phyloP scores from a whole-genome alignment of 805 yeast species.

The Tetrapisispora phaffii region DNA sequence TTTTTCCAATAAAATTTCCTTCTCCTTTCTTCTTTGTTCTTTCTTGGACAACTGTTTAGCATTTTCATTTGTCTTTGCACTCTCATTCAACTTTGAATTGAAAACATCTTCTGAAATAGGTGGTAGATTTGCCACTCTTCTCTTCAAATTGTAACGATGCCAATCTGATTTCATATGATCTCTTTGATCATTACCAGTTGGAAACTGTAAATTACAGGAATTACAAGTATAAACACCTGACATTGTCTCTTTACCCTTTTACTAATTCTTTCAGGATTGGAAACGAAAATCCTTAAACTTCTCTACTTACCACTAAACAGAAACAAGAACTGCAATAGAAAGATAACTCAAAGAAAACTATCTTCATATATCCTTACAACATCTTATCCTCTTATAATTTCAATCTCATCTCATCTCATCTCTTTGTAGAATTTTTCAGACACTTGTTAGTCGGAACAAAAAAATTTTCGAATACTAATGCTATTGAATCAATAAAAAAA shows the following conservation, averaged over 20 bases:
- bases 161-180: constrained; percentile 94
- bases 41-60: constrained; percentile 32
- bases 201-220: constrained; percentile 75
- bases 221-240: constrained; percentile 56
- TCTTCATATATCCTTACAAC: not conserved
- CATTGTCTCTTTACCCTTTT: constrained; percentile 4
- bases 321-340: too few relatives aligned
- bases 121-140: constrained; percentile 84
- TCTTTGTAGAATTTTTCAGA: not conserved
- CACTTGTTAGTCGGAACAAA: not conserved
- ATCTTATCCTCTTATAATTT: too few relatives aligned
- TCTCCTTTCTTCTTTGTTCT: constrained; percentile 34
- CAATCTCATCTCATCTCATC: constrained; percentile 8
- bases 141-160: constrained; percentile 93
- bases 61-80: constrained; percentile 18
- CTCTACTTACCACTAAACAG: too few relatives aligned
- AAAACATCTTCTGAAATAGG: constrained; percentile 57
- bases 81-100: constrained; percentile 51
- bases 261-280: not conserved
- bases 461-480: not conserved
- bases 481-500: too few relatives aligned
- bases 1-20: constrained; percentile 34
- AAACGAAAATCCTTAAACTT: not conserved
- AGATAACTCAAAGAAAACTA: not conserved
- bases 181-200: constrained; percentile 68